Conservation (phyloP, 257 asterid genomes). For the Striga asiatica region DNA sequence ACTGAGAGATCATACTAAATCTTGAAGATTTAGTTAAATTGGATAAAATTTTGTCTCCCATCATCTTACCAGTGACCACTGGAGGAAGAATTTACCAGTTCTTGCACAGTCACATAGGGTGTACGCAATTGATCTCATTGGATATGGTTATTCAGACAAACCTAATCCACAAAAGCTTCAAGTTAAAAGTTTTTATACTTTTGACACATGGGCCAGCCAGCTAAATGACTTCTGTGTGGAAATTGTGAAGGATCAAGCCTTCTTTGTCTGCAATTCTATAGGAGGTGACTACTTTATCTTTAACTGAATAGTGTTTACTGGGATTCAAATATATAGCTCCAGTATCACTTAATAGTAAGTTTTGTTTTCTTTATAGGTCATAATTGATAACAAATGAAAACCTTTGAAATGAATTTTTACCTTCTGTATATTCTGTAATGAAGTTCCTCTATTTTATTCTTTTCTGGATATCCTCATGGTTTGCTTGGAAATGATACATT, state of each 20-base stretch:
- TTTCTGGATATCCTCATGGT: not conserved
- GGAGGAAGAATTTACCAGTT: slow-evolving; percentile 88
- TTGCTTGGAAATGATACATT: not conserved
- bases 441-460: too few species aligned
- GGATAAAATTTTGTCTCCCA: not conserved
- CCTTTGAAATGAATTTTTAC: too few species aligned
- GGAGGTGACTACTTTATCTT: slow-evolving; percentile 52
- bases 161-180: slow-evolving; percentile 65
- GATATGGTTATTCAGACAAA: slow-evolving; percentile 95
- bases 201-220: slow-evolving; percentile 94
- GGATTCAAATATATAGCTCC: not conserved
- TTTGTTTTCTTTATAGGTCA: too few species aligned
- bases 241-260: slow-evolving; percentile 55
- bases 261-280: slow-evolving; percentile 85
- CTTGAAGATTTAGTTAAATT: not conserved
- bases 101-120: slow-evolving; percentile 78
- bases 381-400: too few species aligned
- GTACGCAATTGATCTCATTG: slow-evolving; percentile 87
- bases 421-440: too few species aligned
- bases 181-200: slow-evolving; percentile 50
- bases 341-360: not conserved
- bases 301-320: not conserved
- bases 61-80: slow-evolving; percentile 63
- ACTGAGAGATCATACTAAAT: not conserved
- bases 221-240: slow-evolving; percentile 77